A percentile compares a stretch with the other conserved stretches of the same genome.
Conservation (phyloP, 306 rosid genomes). For the Lupinus albus region DNA sequence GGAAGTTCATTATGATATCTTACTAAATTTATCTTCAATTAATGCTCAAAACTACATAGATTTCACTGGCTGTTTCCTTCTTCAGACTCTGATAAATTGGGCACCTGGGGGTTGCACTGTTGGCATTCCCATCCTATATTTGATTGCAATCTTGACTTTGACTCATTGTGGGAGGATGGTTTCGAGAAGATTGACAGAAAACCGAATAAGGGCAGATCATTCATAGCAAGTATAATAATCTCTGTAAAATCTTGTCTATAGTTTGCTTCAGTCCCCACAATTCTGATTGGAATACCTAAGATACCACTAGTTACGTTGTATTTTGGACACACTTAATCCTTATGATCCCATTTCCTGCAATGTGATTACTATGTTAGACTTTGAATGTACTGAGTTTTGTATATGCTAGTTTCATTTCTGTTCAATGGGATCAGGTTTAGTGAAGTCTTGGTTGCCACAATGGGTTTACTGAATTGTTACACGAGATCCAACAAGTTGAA, state of each 20-base stretch:
- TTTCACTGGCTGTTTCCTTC: slow-evolving; percentile 41
- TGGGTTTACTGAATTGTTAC: slow-evolving; percentile 13
- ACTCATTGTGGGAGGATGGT: slow-evolving; percentile 81
- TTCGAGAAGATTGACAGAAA: slow-evolving; percentile 79
- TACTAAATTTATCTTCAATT: slow-evolving; percentile 20
- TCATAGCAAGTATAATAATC: slow-evolving; percentile 36
- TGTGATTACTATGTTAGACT: background rate
- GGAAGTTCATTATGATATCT: slow-evolving; percentile 18
- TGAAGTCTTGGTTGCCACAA: slow-evolving; percentile 13
- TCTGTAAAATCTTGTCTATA: slow-evolving; percentile 29
- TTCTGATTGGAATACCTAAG: slow-evolving; percentile 14
- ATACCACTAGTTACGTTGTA: slow-evolving; percentile 27
- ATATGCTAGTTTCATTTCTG: slow-evolving; percentile 22
- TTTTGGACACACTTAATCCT: slow-evolving; percentile 5
- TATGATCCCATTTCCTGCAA: slow-evolving; percentile 15
- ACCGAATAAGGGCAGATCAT: slow-evolving; percentile 44
- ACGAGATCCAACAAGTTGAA: too few relatives aligned
- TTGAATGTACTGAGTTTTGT: slow-evolving; percentile 24
- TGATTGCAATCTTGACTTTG: slow-evolving; percentile 58
- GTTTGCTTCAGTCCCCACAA: slow-evolving; percentile 33
- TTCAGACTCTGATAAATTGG: slow-evolving; percentile 80
- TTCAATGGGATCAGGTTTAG: slow-evolving; percentile 13
- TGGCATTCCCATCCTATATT: slow-evolving; percentile 79
- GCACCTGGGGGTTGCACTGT: slow-evolving; percentile 82
- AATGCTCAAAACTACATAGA: slow-evolving; percentile 29